phyloP scores from a whole-genome alignment of 768 basidiomycete species.

The Trametopsis cervina region DNA sequence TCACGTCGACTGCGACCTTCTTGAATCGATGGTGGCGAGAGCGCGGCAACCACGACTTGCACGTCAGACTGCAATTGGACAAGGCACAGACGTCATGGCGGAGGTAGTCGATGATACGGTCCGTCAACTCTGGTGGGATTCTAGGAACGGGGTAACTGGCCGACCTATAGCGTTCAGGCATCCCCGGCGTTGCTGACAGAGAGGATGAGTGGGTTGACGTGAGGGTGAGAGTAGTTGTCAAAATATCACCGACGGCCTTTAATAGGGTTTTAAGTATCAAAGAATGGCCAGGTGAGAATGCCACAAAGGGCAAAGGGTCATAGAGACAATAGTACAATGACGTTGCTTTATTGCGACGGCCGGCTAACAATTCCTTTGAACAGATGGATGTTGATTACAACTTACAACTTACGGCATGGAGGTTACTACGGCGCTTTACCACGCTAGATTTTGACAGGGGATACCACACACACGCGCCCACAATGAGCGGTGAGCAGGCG shows the following conservation, averaged over 20 bases:
- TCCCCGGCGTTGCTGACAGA: not conserved
- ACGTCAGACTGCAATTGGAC: conserved; percentile 11
- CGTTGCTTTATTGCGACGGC: too few species aligned
- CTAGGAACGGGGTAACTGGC: conserved; percentile 4
- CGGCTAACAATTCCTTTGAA: too few species aligned
- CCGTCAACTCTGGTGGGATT: conserved; percentile 17
- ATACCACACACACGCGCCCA: not conserved
- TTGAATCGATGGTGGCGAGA: conserved; percentile 13
- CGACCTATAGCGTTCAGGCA: conserved; percentile 2
- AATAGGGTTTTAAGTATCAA: not conserved
- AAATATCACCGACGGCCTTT: not conserved
- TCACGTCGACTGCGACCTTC: not conserved
- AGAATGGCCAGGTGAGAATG: not conserved
- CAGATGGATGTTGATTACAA: too few species aligned
- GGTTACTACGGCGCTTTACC: too few species aligned
- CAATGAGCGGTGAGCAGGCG: not conserved
- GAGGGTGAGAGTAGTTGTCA: not conserved
- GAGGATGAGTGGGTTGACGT: not conserved
- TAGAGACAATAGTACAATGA: not conserved
- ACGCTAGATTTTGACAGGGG: not conserved
- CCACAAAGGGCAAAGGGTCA: not conserved
- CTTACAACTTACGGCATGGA: not conserved
- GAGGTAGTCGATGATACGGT: conserved; percentile 18
- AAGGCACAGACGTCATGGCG: conserved; percentile 12
- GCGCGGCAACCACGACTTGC: conserved; percentile 9